These are phyloP conservation scores for Epichloe coenophiala DNA, from an alignment of 2,329 filamentous ascomycete species.

Conservation along the genomic window DNA sequence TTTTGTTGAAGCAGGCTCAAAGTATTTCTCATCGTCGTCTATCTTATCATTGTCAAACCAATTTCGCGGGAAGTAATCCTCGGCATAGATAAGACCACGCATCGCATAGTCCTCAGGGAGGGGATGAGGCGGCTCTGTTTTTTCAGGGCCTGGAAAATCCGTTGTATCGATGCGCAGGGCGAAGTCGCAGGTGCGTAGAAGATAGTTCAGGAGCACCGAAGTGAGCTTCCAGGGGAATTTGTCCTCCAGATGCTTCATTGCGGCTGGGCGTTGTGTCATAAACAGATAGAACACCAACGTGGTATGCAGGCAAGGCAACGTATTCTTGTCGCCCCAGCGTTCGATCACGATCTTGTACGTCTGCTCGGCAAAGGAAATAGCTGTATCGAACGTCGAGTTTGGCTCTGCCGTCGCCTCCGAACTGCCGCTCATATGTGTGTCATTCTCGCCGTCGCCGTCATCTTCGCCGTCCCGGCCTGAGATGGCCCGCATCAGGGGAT, in stretches of 20 bases:
- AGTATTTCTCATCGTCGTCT: slow-evolving; percentile 54
- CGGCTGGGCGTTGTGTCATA: slow-evolving; percentile 17
- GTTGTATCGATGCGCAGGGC: slow-evolving; percentile 24
- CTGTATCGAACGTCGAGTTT: slow-evolving; percentile 18
- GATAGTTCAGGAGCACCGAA: slow-evolving; percentile 25
- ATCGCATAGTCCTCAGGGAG: slow-evolving; percentile 58
- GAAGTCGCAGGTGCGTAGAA: slow-evolving; percentile 14
- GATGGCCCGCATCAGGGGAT: slow-evolving; percentile 30
- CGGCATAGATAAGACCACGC: slow-evolving; percentile 47
- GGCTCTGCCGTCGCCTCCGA: slow-evolving; percentile 11
- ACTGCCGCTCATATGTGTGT: slow-evolving; percentile 12
- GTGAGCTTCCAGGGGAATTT: slow-evolving; percentile 41
- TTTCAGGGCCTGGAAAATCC: slow-evolving; percentile 33
- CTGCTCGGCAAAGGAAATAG: slow-evolving; percentile 26
- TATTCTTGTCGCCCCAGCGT: slow-evolving; percentile 42
- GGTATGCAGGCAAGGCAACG: slow-evolving; percentile 49
- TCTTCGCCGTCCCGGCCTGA: slow-evolving; percentile 14
- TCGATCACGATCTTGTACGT: slow-evolving; percentile 34
- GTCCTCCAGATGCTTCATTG: slow-evolving; percentile 11
- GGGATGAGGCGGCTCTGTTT: slow-evolving; percentile 32
- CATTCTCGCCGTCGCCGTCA: slow-evolving; percentile 11
- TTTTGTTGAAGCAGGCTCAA: slow-evolving; percentile 47
- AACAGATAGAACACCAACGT: slow-evolving; percentile 44
- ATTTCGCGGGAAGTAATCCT: slow-evolving; percentile 41
- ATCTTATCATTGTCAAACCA: slow-evolving; percentile 47